A percentile compares a stretch with the other conserved stretches of the same genome.
Conservation (phyloP, 2,329 filamentous ascomycete species). For the Diaporthe citrichinensis region DNA sequence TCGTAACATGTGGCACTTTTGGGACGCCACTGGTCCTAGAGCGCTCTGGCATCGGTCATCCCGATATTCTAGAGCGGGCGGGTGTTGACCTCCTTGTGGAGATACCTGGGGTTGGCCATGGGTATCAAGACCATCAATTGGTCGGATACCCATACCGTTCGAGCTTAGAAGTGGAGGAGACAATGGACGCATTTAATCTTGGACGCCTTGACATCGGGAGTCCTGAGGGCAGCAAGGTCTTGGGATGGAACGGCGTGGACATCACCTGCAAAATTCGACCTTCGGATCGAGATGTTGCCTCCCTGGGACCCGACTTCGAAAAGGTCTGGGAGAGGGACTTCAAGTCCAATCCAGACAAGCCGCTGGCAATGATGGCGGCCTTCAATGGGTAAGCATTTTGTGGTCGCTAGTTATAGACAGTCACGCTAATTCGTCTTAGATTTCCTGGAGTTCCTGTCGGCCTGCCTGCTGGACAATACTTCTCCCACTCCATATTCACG, state of each 20-base stretch:
- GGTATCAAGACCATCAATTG: neutral
- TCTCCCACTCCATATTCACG: conserved; percentile 66
- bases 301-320: neutral
- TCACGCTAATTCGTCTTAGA: conserved; percentile 46
- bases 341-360: neutral
- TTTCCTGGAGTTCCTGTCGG: conserved; percentile 59
- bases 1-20: neutral
- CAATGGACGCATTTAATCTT: neutral
- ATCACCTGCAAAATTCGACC: neutral
- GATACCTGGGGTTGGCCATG: neutral
- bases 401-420: neutral
- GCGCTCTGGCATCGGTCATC: neutral
- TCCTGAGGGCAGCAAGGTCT: neutral
- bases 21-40: neutral
- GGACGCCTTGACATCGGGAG: neutral
- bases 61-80: neutral
- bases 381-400: neutral
- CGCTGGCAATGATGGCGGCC: neutral
- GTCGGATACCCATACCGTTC: neutral
- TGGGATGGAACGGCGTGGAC: neutral
- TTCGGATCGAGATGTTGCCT: neutral
- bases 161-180: neutral
- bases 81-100: neutral
- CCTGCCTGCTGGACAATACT: conserved; percentile 61
- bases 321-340: neutral